phyloP scores from a whole-genome alignment of 2,329 filamentous ascomycete genomes.

The Aspergillus spinulosporus region DNA sequence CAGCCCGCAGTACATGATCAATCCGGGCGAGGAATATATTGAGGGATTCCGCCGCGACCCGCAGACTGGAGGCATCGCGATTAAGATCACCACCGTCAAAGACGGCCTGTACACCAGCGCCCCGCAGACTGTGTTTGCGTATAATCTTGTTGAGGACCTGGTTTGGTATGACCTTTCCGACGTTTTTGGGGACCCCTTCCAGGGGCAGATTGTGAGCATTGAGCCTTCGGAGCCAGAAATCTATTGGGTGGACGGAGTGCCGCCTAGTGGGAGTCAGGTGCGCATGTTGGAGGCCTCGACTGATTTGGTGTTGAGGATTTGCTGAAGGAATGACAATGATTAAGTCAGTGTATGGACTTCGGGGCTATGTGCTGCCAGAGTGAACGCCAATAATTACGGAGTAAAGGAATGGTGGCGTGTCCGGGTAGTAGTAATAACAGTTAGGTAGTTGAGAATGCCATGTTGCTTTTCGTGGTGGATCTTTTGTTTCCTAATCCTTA shows the following conservation, averaged over 20 bases:
- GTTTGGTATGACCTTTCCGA: slow-evolving; percentile 49
- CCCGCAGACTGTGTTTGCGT: slow-evolving; percentile 45
- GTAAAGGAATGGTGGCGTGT: not conserved
- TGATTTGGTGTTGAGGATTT: slow-evolving; percentile 11
- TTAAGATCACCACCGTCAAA: slow-evolving; percentile 42
- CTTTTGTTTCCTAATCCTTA: too few species aligned
- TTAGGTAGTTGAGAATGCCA: not conserved
- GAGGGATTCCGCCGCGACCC: slow-evolving; percentile 39
- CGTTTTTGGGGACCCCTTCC: slow-evolving; percentile 48
- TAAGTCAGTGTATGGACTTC: too few species aligned
- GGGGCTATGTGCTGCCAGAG: too few species aligned
- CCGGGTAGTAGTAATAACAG: not conserved
- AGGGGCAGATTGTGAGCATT: slow-evolving; percentile 28
- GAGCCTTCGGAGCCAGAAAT: slow-evolving; percentile 27
- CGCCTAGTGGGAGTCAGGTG: slow-evolving; percentile 34
- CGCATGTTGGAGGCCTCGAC: slow-evolving; percentile 17
- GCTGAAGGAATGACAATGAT: not conserved
- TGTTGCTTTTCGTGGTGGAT: not conserved
- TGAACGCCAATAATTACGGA: too few species aligned
- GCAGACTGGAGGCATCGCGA: slow-evolving; percentile 41
- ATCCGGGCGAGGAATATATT: slow-evolving; percentile 29
- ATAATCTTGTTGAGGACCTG: slow-evolving; percentile 34
- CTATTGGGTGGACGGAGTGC: slow-evolving; percentile 35
- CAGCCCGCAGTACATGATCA: slow-evolving; percentile 26
- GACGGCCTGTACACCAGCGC: slow-evolving; percentile 37